phyloP scores from a whole-genome alignment of 106 monocot species.

The Gastrodia elata region DNA sequence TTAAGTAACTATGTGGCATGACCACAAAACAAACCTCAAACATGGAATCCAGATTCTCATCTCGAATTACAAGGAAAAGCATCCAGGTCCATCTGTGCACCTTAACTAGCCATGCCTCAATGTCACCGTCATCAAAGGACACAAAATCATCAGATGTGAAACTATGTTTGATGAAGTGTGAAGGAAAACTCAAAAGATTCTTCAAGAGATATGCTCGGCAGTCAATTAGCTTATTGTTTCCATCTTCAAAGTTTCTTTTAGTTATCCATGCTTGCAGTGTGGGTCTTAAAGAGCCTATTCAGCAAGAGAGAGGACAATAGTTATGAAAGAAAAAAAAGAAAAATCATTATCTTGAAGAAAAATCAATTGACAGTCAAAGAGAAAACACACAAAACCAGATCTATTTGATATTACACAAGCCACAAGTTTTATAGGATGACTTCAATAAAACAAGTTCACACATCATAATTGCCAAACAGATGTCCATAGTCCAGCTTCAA shows the following conservation, averaged over 20 bases:
- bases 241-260: neutral
- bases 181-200: constrained; percentile 40
- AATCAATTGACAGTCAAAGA: neutral
- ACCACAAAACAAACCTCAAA: constrained; percentile 45
- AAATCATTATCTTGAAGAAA: neutral
- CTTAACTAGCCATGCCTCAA: constrained; percentile 55
- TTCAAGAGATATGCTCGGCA: constrained; percentile 22
- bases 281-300: constrained; percentile 52
- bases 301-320: neutral
- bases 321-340: neutral
- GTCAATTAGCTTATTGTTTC: constrained; percentile 7
- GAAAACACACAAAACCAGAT: neutral
- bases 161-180: constrained; percentile 30
- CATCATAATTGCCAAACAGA: neutral
- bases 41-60: constrained; percentile 39
- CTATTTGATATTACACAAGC: neutral
- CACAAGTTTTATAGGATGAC: neutral
- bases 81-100: constrained; percentile 68
- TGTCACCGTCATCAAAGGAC: constrained; percentile 82
- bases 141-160: constrained; percentile 9
- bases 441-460: neutral
- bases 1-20: neutral
- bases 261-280: constrained; percentile 56
- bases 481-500: neutral
- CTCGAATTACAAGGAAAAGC: constrained; percentile 46